Conservation (phyloP, 306 rosid species). For the Trifolium pratense region DNA sequence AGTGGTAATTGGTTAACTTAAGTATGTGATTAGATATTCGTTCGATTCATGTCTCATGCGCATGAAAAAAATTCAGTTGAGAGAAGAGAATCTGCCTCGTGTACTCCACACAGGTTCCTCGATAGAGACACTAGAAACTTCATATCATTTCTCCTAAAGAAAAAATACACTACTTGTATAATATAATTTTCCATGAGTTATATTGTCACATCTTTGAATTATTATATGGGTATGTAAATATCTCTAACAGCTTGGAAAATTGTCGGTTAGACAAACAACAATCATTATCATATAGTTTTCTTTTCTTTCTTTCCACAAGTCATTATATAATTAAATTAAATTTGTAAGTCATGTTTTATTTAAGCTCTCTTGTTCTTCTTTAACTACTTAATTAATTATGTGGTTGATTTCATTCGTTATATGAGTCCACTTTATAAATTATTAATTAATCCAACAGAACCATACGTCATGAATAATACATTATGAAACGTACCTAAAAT, state of each 20-base stretch:
- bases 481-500: conserved; percentile 27
- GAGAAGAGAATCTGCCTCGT: no score
- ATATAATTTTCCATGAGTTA: not conserved
- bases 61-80: no score
- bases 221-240: not conserved
- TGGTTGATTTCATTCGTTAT: conserved; percentile 4
- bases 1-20: no score
- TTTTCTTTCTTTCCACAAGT: not conserved
- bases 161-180: not conserved
- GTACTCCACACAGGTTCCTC: no score
- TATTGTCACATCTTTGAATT: not conserved
- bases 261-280: not conserved
- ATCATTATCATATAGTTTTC: no score
- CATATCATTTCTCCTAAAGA: no score
- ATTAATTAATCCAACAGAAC: not conserved
- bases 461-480: not conserved
- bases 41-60: no score
- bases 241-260: not conserved
- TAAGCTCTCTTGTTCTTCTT: not conserved
- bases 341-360: not conserved
- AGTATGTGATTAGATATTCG: no score
- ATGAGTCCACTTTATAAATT: not conserved
- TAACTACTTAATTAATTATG: not conserved
- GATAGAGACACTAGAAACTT: no score
- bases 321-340: not conserved